These are phyloP conservation scores for Trichoderma asperellum DNA, from an alignment of 2,329 filamentous ascomycete genomes.

Conservation along the genomic window DNA sequence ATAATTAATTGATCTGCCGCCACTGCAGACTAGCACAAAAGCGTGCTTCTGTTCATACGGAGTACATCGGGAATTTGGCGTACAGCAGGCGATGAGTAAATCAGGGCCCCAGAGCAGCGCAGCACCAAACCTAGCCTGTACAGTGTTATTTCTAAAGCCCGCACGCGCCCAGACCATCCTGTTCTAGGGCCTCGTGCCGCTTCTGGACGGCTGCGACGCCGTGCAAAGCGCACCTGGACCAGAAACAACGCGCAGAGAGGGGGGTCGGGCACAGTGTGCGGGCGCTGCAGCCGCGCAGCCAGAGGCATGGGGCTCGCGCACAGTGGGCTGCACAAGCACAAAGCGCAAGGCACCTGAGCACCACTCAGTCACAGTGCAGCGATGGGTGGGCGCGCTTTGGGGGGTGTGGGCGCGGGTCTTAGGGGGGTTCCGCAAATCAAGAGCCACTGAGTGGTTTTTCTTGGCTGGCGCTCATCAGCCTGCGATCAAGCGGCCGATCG, in stretches of 20 bases:
- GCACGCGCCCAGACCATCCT: not conserved
- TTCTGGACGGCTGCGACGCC: not conserved
- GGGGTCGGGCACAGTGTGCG: constrained; percentile 8
- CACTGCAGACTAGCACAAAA: constrained; percentile 26
- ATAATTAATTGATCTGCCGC: constrained; percentile 26
- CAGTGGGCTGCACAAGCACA: constrained; percentile 9
- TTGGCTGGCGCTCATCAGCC: constrained; percentile 10
- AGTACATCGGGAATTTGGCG: not conserved
- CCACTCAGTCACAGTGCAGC: not conserved
- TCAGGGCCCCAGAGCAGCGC: not conserved
- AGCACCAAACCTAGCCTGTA: not conserved
- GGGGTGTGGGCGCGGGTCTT: not conserved
- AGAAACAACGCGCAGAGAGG: not conserved
- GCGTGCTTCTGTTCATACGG: constrained; percentile 19
- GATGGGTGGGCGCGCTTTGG: not conserved
- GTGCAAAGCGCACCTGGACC: not conserved
- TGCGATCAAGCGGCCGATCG: not conserved
- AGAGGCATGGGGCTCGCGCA: constrained; percentile 5
- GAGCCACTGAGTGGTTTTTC: constrained; percentile 24
- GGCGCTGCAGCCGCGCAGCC: not conserved
- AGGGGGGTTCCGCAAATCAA: constrained; percentile 18
- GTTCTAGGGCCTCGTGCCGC: constrained; percentile 11
- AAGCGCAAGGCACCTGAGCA: constrained; percentile 22
- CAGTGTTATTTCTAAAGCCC: not conserved
- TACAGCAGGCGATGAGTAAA: constrained; percentile 1